A percentile compares a stretch with the other conserved stretches of the same genome.
phyloP scores from a whole-genome alignment of 768 basidiomycete genomes.

The Naganishia onofrii region DNA sequence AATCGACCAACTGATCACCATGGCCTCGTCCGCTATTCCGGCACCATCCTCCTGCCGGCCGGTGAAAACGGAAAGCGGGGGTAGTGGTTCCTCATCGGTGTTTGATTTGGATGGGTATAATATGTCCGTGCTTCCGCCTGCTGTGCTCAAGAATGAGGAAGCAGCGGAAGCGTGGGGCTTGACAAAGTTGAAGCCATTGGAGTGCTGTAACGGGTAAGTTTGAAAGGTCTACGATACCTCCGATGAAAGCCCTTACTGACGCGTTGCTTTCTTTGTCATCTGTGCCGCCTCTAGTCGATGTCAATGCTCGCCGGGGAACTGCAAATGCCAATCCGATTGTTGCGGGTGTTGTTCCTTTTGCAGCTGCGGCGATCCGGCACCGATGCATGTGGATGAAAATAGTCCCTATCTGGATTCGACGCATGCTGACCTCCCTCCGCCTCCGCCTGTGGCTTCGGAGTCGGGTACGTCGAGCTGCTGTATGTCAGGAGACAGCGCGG shows the following conservation, averaged over 20 bases:
- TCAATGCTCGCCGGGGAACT: conserved; percentile 48
- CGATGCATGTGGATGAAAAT: conserved; percentile 17
- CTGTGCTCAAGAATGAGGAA: conserved; percentile 37
- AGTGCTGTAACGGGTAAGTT: conserved; percentile 48
- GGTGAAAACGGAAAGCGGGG: not conserved
- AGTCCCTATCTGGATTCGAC: not conserved
- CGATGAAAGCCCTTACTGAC: conserved; percentile 14
- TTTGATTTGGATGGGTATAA: conserved; percentile 38
- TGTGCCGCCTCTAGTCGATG: conserved; percentile 36
- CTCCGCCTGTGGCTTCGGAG: not conserved
- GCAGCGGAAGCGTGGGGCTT: conserved; percentile 41
- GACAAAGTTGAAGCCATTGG: conserved; percentile 47
- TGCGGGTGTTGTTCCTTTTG: conserved; percentile 51
- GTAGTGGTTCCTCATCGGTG: not conserved
- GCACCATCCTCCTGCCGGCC: conserved; percentile 7
- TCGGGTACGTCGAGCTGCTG: not conserved
- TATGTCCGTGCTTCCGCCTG: conserved; percentile 43
- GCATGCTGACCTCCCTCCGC: not conserved
- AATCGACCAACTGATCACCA: conserved; percentile 22
- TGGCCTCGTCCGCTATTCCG: conserved; percentile 28
- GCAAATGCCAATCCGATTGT: conserved; percentile 50
- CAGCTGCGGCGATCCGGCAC: conserved; percentile 38
- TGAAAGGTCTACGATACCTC: conserved; percentile 5
- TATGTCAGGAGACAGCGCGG: not conserved
- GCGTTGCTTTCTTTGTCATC: not conserved